Evolutionary conservation across 2,329 filamentous ascomycete genomes (phyloP), one percentile per base, ranked within the genome.

Genomic region (Exophiala xenobiotica): DNA sequence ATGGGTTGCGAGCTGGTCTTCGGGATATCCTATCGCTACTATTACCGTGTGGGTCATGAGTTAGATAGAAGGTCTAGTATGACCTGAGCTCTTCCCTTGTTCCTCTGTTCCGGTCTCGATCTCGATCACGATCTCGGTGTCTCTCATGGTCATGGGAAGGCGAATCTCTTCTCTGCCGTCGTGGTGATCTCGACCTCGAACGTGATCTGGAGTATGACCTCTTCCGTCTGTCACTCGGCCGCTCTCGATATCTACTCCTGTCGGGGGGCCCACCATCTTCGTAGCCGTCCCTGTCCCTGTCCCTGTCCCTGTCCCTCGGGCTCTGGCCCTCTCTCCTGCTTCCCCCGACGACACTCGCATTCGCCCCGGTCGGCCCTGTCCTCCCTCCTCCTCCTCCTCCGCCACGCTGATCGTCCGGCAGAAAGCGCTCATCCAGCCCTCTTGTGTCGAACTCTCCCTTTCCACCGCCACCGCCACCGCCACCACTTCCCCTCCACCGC

Each of bases 381-480:
- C 31, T 12, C n/a, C n/a, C 31, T 35, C 31, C 3, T 16, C 12
- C 31, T 14, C 31, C 8, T 16, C 31, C 12, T 14, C 64, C 64
- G n/a, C 69, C 67, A 47, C 68, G 64, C 6, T 64, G 61, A 31
- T 64, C 65, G 57, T 76, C 74, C 47, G 74, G 72, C 53, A 74
- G 59, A 57, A 75, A 77, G 41, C 74, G 62, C 51, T 76, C 74
- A 51, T 77, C 74, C 4, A 75, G 61, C 9, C 69, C 72, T 44
- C 67, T 57, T 4, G 68, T 64, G 24, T 67, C 63, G 3, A 62
- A 67, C 41, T 70, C 49, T 3, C 43, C 46, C 3, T 31, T 54
- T 16, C 46, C 58, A 14, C 49, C 50, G 14, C 55, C 48, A 7
- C 61, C 61, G 7, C 68, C 63, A 35, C 61, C 57, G 24, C 62